Evolutionary conservation across 371 early-diverging fungal species (phyloP).

Genomic region (Umbelopsis sp.): DNA sequence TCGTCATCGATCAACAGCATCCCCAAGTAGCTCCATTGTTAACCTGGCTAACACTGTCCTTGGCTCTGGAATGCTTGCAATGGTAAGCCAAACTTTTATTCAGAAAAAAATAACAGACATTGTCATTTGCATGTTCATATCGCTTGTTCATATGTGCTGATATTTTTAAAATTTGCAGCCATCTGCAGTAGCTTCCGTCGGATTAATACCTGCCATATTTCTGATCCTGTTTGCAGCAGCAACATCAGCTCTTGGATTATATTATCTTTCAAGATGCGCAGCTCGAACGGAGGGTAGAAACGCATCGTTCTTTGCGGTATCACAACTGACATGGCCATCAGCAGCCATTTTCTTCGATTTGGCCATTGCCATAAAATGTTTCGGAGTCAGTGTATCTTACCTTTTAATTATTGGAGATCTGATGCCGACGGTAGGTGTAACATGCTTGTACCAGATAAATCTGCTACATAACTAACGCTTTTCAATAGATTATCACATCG

Average conservation of each 20-base stretch:
- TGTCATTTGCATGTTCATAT: too few species aligned
- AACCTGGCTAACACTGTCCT: conserved; percentile 87
- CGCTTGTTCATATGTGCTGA: not conserved
- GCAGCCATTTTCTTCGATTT: conserved; percentile 83
- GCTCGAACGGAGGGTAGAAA: conserved; percentile 59
- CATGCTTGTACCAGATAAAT: too few species aligned
- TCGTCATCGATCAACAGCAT: not conserved
- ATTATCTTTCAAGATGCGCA: conserved; percentile 69
- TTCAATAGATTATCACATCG: not conserved
- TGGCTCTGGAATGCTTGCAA: conserved; percentile 91
- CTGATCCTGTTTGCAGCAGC: conserved; percentile 67
- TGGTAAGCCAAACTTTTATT: conserved; percentile 52
- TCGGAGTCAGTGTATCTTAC: conserved; percentile 93
- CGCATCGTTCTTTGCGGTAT: conserved; percentile 79
- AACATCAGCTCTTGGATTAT: conserved; percentile 74
- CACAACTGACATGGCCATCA: conserved; percentile 80
- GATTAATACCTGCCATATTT: conserved; percentile 68
- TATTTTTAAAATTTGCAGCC: conserved; percentile 48
- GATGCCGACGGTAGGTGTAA: conserved; percentile 60
- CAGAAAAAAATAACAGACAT: not conserved
- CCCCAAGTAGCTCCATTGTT: conserved; percentile 28
- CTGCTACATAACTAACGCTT: too few species aligned
- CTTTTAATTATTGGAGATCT: conserved; percentile 89
- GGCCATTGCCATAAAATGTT: conserved; percentile 96
- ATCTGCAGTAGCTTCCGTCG: conserved; percentile 74